Evolutionary conservation across 1,284 basidiomycete genomes (phyloP), one percentile per base, ranked within the genome.

Genomic region (Agroathelia rolfsii): DNA sequence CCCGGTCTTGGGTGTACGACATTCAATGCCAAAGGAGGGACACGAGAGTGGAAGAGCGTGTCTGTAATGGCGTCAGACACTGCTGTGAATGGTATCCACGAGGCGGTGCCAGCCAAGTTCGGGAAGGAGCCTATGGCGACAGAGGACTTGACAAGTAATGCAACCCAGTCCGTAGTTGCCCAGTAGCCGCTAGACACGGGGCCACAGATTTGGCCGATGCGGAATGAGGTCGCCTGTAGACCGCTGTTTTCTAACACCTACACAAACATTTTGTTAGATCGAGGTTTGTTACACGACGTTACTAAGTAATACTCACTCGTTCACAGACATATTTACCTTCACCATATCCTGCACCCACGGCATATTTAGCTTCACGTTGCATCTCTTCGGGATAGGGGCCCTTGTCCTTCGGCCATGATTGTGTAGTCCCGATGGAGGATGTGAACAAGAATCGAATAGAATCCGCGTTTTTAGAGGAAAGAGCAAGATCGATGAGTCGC

Each of bases 281-380:
- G 15, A 32, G 7, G 4, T n/a, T 6, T 10, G 24, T 6, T 14
- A 13, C 28, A 16, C 43, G 47, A 7, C 11, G 9, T 0, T 21
- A n/a, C n/a, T n/a, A n/a, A 9, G 19, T 18, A 32, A n/a, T 18
- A 30, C 30, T 32, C 20, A 39, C 30, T 6, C 28, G 19, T 17
- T 39, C 37, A 5, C 15, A 63, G 0, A 75, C 73, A 70, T 72
- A 76, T 13, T 11, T 22, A 8, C 56, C 33, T 41, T 55, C 43
- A 2, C 38, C 44, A 37, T 56, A 45, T 29, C 56, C 55, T 15
- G 28, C 40, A 4, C 52, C 53, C 18, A 50, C 30, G 3, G 50
- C 48, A 18, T 35, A 40, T n/a, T 36, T 41, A 3, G 48, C 22
- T 52, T 20, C 28, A 11, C 12, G 32, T 12, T 16, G 28, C 6